Evolutionary conservation across 2,329 filamentous ascomycete species (phyloP).

Genomic region (Botrytis pseudocinerea): DNA sequence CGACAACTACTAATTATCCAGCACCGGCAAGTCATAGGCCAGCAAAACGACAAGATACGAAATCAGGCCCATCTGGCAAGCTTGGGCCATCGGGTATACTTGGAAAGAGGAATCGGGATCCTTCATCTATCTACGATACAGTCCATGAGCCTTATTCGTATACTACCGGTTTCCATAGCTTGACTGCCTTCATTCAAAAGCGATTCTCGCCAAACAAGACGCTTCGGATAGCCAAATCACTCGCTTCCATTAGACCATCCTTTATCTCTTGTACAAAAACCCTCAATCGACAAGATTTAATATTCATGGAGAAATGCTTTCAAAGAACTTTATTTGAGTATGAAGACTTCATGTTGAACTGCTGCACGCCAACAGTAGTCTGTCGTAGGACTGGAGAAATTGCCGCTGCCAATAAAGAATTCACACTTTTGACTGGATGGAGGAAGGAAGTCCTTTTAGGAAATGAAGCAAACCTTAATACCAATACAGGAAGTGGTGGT

Average conservation of each 20-base stretch:
- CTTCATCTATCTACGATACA: constrained; percentile 82
- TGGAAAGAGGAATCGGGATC: constrained; percentile 65
- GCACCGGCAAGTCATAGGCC: constrained; percentile 30
- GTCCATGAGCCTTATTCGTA: constrained; percentile 93
- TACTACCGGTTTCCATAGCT: constrained; percentile 83
- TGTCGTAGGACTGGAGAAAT: constrained; percentile 91
- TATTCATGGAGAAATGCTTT: constrained; percentile 98
- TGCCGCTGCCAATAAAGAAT: constrained; percentile 94
- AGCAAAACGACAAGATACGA: constrained; percentile 38
- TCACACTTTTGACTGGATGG: constrained; percentile 94
- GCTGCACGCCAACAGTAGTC: constrained; percentile 87
- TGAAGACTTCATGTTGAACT: constrained; percentile 86
- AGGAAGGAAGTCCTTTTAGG: constrained; percentile 85
- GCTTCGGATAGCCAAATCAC: constrained; percentile 78
- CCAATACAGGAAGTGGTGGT: constrained; percentile 58
- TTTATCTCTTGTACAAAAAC: constrained; percentile 91
- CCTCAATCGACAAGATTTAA: constrained; percentile 82
- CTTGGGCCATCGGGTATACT: constrained; percentile 38
- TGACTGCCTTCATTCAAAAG: constrained; percentile 76
- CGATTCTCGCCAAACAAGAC: constrained; percentile 78
- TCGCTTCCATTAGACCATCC: constrained; percentile 86
- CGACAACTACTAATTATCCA: constrained; percentile 43
- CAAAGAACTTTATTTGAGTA: constrained; percentile 91
- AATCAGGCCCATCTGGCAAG: constrained; percentile 32
- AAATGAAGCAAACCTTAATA: constrained; percentile 82